Evolutionary conservation across 805 yeast species (phyloP), one percentile per base, ranked within the genome.

Genomic region (Kockiozyma suomiensis): DNA sequence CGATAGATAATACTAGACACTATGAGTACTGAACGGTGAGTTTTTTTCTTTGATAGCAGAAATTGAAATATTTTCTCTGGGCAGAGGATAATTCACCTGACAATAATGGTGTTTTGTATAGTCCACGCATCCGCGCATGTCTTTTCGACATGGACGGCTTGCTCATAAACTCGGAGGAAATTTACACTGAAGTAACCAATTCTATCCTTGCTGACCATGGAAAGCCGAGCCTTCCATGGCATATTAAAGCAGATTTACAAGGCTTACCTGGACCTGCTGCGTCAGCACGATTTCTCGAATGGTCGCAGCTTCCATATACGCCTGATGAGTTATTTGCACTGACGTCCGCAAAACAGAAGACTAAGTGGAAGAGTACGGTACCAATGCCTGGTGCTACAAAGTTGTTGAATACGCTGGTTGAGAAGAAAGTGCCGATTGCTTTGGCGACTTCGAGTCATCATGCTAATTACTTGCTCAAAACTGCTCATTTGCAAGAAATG

Each of bases 121-220:
- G 41, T 8, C 13, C 41, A 3, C n/a, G 8, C 15, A 38, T 59
- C 12, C 56, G 59, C 21, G 63, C 63, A 7, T 59, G 63, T 40
- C 49, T 59, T 15, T 59, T 59, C 25, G 97, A 90, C 79, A 89
- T 94, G 98, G 99, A 94, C 72, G 99, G 99, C 1, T 82, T 96
- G 25, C 78, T 94, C 64, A 82, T 94, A 70, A 90, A 92, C 76
- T 88, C 97, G 3, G 99, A 94, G 74, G 96, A 89, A 66, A 79
- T 92, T 56, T 94, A 94, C 73, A 93, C 99, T 0, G 83, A 84
- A 58, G 88, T 89, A 2, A 78, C 89, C 33, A 82, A 87, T 51
- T 86, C 84, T 55, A 73, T 89, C 1, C 78, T 94, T 26, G 82
- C 83, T 13, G 76, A 79, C 56, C 87, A 83, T 70, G 89, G 87